Evolutionary conservation across 805 yeast species (phyloP), one percentile per base, ranked within the genome.

Genomic region (Ogataea saltuana): DNA sequence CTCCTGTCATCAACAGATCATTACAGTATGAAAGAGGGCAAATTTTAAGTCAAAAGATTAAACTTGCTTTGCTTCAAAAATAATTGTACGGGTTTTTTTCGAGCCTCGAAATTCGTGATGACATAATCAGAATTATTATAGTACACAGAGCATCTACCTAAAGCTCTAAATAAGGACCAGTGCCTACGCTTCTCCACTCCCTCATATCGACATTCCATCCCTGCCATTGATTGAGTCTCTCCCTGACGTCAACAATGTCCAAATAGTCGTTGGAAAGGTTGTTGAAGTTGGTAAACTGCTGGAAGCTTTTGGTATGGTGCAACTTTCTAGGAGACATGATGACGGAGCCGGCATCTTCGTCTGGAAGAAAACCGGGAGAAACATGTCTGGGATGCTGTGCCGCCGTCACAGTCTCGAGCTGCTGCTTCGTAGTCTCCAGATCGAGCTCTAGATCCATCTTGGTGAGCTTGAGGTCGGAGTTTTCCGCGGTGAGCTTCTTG

Each of bases 131-230:
- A 3, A 11, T 26, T 28, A n/a, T 21, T 25, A 25, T 25, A 25
- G n/a, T 25, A 25, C 28, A 25, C 12, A 25, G 10, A 10, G 13
- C 12, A 10, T 10, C n/a, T 10, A 12, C 13, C 12, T 25, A 76
- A 31, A 72, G 56, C 34, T 78, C 80, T 11, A 83, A 68, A 4
- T 74, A 59, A 3, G 86, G 82, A 2, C 89, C 89, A 39, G 75
- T 67, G 1, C 88, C 88, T 13, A 78, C 70, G 39, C 82, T 76
- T 58, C 84, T 74, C 97, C 97, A 90, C 11, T 61, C 55, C 19
- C 87, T 74, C 95, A 90, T 86, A 57, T 90, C 96, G 3, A 88
- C 75, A 57, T 84, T 88, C 89, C 90, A 90, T 37, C 78, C 81
- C 51, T 80, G 81, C 95, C 95, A 90, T 51, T 78, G 80, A 58